Evolutionary conservation across 208 protist species (phyloP).

Genomic region (Acanthamoeba polyphaga): DNA sequence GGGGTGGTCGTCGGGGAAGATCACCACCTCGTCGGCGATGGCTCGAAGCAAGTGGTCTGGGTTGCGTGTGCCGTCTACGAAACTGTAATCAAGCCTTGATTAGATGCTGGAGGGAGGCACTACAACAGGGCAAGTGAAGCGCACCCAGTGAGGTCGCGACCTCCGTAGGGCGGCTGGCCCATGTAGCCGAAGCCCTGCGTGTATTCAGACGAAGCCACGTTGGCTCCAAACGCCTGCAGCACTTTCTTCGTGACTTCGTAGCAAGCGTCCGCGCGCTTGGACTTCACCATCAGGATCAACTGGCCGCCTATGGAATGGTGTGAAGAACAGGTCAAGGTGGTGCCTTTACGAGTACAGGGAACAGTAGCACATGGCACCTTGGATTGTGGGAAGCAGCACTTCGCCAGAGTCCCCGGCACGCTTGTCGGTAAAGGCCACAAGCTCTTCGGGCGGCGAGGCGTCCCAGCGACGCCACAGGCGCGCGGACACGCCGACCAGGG

Average conservation of each 20-base stretch:
- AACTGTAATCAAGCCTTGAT: background rate
- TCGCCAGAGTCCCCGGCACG: background rate
- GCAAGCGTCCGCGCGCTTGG: constrained; percentile 18
- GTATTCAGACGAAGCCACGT: background rate
- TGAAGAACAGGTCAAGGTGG: background rate
- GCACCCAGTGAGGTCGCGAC: constrained; percentile 5
- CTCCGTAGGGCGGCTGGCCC: constrained; percentile 36
- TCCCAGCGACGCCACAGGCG: constrained; percentile 50
- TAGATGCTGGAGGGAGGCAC: background rate
- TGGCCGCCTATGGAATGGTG: background rate
- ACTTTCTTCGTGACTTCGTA: constrained; percentile 46
- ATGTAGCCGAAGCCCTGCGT: constrained; percentile 42
- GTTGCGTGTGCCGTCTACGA: constrained; percentile 70
- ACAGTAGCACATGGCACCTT: background rate
- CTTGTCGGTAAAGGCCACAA: constrained; percentile 31
- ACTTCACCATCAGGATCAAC: constrained; percentile 47
- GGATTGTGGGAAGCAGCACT: constrained; percentile 4
- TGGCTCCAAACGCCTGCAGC: background rate
- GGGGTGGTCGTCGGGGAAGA: constrained; percentile 57
- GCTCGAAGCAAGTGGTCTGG: constrained; percentile 55
- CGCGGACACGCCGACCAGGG: constrained; percentile 2
- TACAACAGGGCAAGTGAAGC: too few species aligned
- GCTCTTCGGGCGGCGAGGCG: constrained; percentile 58
- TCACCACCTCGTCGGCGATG: constrained; percentile 58
- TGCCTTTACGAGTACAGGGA: background rate